Conservation (phyloP, 208 protist species). For the Crithidia fasciculata region DNA sequence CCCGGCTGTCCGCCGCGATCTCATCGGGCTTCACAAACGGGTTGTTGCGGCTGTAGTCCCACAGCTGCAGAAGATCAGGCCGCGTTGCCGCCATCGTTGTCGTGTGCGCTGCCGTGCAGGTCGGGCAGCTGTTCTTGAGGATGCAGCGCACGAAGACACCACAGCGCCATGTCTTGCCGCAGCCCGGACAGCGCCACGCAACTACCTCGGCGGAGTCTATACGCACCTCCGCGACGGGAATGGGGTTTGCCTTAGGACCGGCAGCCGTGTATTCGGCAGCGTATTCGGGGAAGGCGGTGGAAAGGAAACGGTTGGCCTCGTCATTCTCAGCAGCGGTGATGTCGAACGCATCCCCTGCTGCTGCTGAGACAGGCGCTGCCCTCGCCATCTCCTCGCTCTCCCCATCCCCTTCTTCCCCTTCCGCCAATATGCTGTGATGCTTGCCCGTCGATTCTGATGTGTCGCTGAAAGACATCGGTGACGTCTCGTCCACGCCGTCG, state of each 20-base stretch:
- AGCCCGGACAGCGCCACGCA: conserved; percentile 64
- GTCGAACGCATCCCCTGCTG: neutral
- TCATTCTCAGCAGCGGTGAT: conserved; percentile 3
- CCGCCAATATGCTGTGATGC: neutral
- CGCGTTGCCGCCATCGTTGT: conserved; percentile 36
- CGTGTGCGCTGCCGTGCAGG: conserved; percentile 42
- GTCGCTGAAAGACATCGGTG: too few relatives aligned
- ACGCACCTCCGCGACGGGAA: conserved; percentile 42
- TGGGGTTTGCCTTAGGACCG: conserved; percentile 32
- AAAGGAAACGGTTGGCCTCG: conserved; percentile 49
- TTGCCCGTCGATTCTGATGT: too few relatives aligned
- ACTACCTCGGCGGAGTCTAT: conserved; percentile 55
- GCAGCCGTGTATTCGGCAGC: conserved; percentile 69
- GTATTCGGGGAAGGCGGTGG: conserved; percentile 58
- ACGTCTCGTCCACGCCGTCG: conserved; percentile 5
- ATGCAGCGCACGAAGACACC: conserved; percentile 77
- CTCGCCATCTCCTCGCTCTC: neutral
- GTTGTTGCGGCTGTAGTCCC: conserved; percentile 68
- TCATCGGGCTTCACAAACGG: conserved; percentile 60
- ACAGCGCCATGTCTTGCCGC: conserved; percentile 60
- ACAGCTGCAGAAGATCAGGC: conserved; percentile 62
- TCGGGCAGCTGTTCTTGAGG: conserved; percentile 69
- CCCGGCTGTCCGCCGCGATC: conserved; percentile 46
- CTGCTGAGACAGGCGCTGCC: too few relatives aligned
- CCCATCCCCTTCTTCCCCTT: neutral